These are phyloP conservation scores for Globisporangium polare DNA, from an alignment of 352 stramenopile species.

Conservation along the genomic window DNA sequence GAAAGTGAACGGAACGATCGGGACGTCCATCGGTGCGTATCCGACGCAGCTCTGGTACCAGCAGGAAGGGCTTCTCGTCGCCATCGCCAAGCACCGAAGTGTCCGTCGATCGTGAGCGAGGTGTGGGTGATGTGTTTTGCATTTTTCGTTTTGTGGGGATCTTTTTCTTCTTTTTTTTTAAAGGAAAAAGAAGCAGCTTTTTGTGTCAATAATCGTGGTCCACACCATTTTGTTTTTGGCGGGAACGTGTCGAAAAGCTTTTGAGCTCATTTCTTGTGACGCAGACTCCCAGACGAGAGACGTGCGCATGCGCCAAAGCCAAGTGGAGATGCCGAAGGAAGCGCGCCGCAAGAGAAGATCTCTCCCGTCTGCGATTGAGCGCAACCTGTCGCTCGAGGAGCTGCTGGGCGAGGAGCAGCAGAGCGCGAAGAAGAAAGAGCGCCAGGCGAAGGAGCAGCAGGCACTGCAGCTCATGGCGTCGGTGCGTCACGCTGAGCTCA, in stretches of 20 bases:
- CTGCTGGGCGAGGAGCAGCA: slow-evolving; percentile 3
- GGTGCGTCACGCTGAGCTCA: neutral
- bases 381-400: neutral
- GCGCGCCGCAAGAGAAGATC: slow-evolving; percentile 1
- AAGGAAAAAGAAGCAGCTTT: neutral
- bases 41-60: slow-evolving; percentile 61
- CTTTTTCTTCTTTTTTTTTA: neutral
- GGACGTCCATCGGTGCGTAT: slow-evolving; percentile 63
- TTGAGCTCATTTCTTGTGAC: neutral
- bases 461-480: slow-evolving; percentile 6
- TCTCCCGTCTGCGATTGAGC: neutral
- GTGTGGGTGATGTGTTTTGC: neutral
- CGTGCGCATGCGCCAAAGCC: neutral
- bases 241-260: neutral
- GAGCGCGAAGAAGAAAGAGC: slow-evolving; percentile 7
- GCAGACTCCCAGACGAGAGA: neutral
- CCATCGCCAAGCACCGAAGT: slow-evolving; percentile 36
- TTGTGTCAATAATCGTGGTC: neutral
- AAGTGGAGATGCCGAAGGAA: slow-evolving; percentile 1
- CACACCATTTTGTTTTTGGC: neutral
- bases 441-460: slow-evolving; percentile 6
- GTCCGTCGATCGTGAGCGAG: neutral
- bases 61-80: slow-evolving; percentile 71
- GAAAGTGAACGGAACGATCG: slow-evolving; percentile 77
- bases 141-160: neutral